Evolutionary conservation across 2,329 filamentous ascomycete species (phyloP).

Genomic region (Talaromyces sp.): DNA sequence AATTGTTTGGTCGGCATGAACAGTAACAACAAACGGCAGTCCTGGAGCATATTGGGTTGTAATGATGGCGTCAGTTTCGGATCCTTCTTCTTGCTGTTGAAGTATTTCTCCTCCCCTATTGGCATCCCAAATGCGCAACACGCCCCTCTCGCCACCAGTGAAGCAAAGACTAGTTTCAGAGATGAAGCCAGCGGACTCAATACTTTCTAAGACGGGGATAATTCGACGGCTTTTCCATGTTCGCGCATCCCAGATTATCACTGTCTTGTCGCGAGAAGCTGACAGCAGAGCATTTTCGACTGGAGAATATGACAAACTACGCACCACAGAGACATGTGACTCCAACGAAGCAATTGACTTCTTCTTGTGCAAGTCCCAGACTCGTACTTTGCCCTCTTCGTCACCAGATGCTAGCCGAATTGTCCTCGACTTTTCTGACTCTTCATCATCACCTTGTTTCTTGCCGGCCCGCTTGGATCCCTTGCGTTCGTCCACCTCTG

Average conservation of each 20-base stretch:
- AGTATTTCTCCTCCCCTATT: slow-evolving; percentile 76
- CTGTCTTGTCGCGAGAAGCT: slow-evolving; percentile 86
- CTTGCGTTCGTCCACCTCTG: slow-evolving; percentile 34
- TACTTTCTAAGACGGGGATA: slow-evolving; percentile 76
- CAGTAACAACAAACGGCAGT: slow-evolving; percentile 69
- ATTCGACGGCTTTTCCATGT: slow-evolving; percentile 82
- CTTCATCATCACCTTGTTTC: slow-evolving; percentile 31
- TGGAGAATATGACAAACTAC: slow-evolving; percentile 75
- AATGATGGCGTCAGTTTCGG: slow-evolving; percentile 66
- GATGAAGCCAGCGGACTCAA: slow-evolving; percentile 81
- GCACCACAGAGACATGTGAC: slow-evolving; percentile 93
- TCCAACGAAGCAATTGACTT: slow-evolving; percentile 74
- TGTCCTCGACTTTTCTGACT: slow-evolving; percentile 48
- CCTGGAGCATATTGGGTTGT: slow-evolving; percentile 64
- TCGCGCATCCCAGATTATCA: slow-evolving; percentile 83
- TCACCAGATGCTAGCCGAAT: slow-evolving; percentile 86
- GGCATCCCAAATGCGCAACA: slow-evolving; percentile 78
- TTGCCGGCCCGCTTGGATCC: slow-evolving; percentile 41
- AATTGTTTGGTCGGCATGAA: slow-evolving; percentile 87
- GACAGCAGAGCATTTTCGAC: slow-evolving; percentile 74
- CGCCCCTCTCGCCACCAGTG: slow-evolving; percentile 80
- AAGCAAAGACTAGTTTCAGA: slow-evolving; percentile 69
- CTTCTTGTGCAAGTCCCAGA: slow-evolving; percentile 88
- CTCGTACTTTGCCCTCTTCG: slow-evolving; percentile 85
- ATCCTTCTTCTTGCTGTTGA: slow-evolving; percentile 61